Evolutionary conservation across 1,284 basidiomycete species (phyloP).

Genomic region (Ganoderma sinense): DNA sequence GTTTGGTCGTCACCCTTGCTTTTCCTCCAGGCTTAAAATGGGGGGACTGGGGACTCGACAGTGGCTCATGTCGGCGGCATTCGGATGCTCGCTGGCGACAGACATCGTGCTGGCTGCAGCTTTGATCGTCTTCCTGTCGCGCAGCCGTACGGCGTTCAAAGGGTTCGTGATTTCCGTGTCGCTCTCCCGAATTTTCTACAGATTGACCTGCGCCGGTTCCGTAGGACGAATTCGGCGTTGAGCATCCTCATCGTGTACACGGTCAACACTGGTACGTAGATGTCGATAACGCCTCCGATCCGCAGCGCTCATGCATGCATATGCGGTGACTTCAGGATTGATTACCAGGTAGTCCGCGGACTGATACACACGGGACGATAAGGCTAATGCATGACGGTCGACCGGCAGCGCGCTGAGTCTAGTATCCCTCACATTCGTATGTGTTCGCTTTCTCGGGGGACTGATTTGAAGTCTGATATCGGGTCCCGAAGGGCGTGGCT

Average conservation of each 20-base stretch:
- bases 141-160: neutral
- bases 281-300: no score
- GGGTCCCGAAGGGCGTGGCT: neutral
- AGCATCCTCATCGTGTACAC: neutral
- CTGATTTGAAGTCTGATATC: neutral
- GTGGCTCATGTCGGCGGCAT: constrained; percentile 1
- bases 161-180: neutral
- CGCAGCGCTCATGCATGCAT: no score
- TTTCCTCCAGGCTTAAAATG: neutral
- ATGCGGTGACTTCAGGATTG: neutral
- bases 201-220: neutral
- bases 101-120: neutral
- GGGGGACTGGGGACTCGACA: neutral
- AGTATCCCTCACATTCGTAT: neutral
- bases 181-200: neutral
- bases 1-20: no score
- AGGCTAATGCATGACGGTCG: neutral
- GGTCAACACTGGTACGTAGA: neutral
- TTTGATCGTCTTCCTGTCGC: neutral
- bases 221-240: neutral
- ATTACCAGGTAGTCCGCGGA: neutral
- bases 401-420: neutral
- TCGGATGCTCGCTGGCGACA: neutral
- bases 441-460: neutral
- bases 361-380: neutral